A percentile compares a stretch with the other conserved stretches of the same genome.
Conservation (phyloP, 139 green algal species). For the Chlamydomonas urium region DNA sequence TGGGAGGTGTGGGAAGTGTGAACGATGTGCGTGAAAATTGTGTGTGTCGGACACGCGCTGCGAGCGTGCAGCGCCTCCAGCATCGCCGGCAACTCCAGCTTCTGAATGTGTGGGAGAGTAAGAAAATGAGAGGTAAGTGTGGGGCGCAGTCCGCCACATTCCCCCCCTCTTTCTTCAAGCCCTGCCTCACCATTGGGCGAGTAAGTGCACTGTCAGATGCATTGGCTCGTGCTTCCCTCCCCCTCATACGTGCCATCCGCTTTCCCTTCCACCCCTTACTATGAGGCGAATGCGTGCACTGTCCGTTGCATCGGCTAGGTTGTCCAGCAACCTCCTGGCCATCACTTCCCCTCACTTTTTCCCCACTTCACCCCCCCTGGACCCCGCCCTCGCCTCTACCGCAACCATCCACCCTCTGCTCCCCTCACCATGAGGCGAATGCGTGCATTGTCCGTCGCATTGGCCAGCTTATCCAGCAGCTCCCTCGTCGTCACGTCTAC, state of each 20-base stretch:
- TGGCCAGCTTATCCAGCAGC: conserved; percentile 57
- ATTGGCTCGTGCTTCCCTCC: conserved; percentile 53
- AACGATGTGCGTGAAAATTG: too few relatives aligned
- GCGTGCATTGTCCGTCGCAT: conserved; percentile 77
- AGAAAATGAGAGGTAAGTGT: too few relatives aligned
- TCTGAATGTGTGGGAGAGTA: conserved; percentile 8
- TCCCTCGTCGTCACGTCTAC: conserved; percentile 74
- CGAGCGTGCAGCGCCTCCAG: conserved; percentile 54
- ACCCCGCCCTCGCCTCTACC: too few relatives aligned
- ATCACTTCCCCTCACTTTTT: conserved; percentile 82
- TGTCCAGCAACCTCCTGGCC: conserved; percentile 52
- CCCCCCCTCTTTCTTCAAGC: too few relatives aligned
- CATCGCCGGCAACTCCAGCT: conserved; percentile 55
- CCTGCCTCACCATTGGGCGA: conserved; percentile 30
- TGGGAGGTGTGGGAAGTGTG: too few relatives aligned
- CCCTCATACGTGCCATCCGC: conserved; percentile 65
- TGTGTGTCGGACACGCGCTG: too few relatives aligned
- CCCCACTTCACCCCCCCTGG: too few relatives aligned
- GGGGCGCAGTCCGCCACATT: too few relatives aligned
- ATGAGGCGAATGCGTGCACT: conserved; percentile 67
- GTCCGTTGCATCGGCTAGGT: conserved; percentile 71
- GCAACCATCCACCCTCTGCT: too few relatives aligned
- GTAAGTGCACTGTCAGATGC: conserved; percentile 79
- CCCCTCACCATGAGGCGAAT: conserved; percentile 47
- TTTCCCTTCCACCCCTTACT: conserved; percentile 68